A percentile compares a stretch with the other conserved stretches of the same genome.
Conservation (phyloP, 2,329 filamentous ascomycete genomes). For the Trichophyton mentagrophytes region DNA sequence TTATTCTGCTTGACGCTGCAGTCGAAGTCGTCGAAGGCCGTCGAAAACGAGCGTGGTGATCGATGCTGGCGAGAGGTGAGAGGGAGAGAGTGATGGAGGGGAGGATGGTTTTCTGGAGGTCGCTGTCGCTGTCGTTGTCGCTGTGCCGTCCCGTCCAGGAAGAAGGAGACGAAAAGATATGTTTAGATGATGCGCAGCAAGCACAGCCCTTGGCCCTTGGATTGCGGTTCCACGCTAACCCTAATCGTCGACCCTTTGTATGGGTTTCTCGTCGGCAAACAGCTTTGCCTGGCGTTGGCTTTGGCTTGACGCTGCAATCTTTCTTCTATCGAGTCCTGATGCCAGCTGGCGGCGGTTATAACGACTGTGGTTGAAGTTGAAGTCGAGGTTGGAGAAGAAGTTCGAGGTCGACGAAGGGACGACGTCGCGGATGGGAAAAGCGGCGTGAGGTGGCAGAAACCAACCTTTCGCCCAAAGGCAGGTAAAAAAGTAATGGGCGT, state of each 20-base stretch:
- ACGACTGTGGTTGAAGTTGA: background rate
- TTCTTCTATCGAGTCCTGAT: background rate
- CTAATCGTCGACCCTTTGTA: background rate
- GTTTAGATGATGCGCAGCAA: conserved; percentile 3
- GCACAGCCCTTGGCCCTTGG: conserved; percentile 4
- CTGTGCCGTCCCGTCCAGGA: conserved; percentile 1
- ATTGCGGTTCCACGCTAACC: conserved; percentile 3
- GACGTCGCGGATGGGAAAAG: background rate
- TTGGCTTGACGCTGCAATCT: no score
- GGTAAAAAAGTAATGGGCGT: background rate
- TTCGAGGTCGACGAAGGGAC: conserved; percentile 11
- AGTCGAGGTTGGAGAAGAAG: conserved; percentile 10
- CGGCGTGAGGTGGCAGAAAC: background rate
- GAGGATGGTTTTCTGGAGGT: no score
- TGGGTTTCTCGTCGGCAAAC: no score
- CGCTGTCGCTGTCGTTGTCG: no score
- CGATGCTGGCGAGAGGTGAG: conserved; percentile 9
- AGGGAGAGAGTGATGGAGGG: no score
- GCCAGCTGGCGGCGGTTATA: background rate
- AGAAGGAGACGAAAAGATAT: conserved; percentile 23
- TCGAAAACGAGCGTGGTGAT: background rate
- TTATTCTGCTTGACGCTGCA: conserved; percentile 4
- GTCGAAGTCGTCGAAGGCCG: conserved; percentile 8
- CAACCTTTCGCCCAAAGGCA: background rate
- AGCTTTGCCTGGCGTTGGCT: no score